phyloP scores from a whole-genome alignment of 140 eudicot genomes.

The Senecio squalidus region DNA sequence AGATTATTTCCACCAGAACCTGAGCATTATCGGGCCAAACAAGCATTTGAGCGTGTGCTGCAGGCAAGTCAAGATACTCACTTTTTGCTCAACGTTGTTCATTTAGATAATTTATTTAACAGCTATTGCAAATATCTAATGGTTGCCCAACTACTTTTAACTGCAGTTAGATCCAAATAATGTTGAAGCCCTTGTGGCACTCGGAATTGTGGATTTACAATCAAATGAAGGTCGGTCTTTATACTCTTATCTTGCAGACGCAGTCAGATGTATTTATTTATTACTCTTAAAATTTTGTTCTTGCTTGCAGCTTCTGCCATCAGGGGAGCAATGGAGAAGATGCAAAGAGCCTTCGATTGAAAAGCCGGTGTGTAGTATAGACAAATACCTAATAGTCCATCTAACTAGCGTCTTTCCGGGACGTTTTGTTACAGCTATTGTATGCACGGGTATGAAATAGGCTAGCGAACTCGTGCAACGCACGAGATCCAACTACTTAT shows the following conservation, averaged over 20 bases:
- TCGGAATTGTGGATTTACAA: slow-evolving; percentile 92
- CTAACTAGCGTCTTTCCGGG: too few relatives aligned
- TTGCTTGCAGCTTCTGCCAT: slow-evolving; percentile 68
- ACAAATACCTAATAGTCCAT: too few relatives aligned
- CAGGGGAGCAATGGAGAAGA: slow-evolving; percentile 82
- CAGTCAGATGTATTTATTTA: background rate
- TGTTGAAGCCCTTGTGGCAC: too few relatives aligned
- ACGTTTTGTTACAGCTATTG: too few relatives aligned
- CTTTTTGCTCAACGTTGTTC: background rate
- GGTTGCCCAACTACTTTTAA: slow-evolving; percentile 6
- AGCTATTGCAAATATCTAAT: slow-evolving; percentile 16
- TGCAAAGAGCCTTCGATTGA: slow-evolving; percentile 94
- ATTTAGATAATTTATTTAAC: background rate
- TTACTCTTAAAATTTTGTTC: slow-evolving; percentile 1
- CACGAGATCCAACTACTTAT: too few relatives aligned
- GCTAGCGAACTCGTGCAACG: too few relatives aligned
- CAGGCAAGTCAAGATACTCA: slow-evolving; percentile 49
- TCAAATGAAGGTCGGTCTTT: slow-evolving; percentile 72
- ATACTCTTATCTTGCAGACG: slow-evolving; percentile 12
- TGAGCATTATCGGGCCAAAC: too few relatives aligned
- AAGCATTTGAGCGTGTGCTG: slow-evolving; percentile 86
- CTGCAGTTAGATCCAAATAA: slow-evolving; percentile 91
- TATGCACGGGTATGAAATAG: too few relatives aligned
- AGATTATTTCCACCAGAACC: too few relatives aligned
- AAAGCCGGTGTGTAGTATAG: too few relatives aligned